Percentiles rank a stretch among this genome's conserved stretches.
phyloP scores from a whole-genome alignment of 1,139 yeast species.

The Sugiyamaella sp. region DNA sequence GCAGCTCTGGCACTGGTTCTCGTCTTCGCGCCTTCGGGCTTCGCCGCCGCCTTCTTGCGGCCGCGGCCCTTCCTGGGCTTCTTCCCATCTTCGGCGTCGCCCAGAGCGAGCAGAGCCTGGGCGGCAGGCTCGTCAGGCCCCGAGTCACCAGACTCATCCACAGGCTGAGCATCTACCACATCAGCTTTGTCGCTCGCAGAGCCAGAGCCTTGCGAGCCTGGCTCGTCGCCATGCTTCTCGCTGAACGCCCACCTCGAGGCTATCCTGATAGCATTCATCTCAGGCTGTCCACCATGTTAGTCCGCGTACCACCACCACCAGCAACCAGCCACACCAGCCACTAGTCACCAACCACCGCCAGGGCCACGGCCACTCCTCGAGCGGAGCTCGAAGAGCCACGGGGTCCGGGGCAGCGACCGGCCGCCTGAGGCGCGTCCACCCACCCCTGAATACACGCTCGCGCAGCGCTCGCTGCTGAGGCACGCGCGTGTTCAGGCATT shows the following conservation, averaged over 20 bases:
- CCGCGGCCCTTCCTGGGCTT: constrained; percentile 22
- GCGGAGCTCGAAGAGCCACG: not conserved
- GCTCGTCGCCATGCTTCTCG: not conserved
- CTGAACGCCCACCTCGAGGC: constrained; percentile 12
- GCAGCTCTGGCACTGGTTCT: constrained; percentile 9
- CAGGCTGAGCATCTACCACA: constrained; percentile 2
- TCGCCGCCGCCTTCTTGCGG: constrained; percentile 19
- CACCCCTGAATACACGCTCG: not conserved
- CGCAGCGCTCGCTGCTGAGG: no score
- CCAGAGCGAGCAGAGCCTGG: constrained; percentile 39
- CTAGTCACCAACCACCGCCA: not conserved
- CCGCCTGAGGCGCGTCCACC: not conserved
- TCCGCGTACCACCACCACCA: not conserved
- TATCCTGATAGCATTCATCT: constrained; percentile 12
- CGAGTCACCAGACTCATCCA: constrained; percentile 26
- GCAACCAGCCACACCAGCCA: not conserved
- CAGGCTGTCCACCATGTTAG: not conserved
- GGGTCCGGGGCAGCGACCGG: not conserved
- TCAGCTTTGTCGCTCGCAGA: not conserved
- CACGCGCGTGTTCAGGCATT: no score
- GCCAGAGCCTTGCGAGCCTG: not conserved
- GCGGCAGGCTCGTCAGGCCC: constrained; percentile 35
- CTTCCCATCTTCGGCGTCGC: constrained; percentile 28
- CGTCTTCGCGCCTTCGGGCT: no score
- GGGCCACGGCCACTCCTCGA: not conserved